Base-by-base conservation (phyloP, 2,329 filamentous ascomycete genomes). In the Claviceps sp. region DNA sequence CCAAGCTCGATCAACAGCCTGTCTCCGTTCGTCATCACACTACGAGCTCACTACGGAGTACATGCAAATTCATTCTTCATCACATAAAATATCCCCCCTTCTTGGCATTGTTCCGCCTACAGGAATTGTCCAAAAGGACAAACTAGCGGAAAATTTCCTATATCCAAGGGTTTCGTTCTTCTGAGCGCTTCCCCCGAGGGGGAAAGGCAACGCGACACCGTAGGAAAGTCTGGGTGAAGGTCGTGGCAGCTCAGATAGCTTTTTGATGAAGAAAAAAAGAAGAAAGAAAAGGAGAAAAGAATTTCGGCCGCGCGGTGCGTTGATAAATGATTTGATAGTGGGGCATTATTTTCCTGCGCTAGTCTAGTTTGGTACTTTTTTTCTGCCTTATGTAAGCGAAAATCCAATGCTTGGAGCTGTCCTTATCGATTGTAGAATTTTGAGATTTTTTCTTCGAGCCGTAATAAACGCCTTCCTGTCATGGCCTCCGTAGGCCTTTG, bases 191-290 rank as follows among this genome's bases (percentile, higher is more conserved):
- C 73, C 70, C 70, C 57, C 55, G 50, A 53, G 56, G 62, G 68
- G 68, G 70, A 73, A 75, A 75, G 77, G 77, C 77, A 81, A 81
- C 77, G 64, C 76, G 68, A 75, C 77, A 80, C 77, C 76, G 77
- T 81, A 64, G 70, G 62, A 62, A 59, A 65, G 42, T 52, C 73
- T 72, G 69, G 71, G 71, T 80, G 77, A 75, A 69, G 76, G 77
- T 81, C 77, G 77, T 81, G 77, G 77, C 78, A 70, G 70, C 75
- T 78, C 75, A 78, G 70, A 65, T 71, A 68, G 72, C 76, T 81
- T 80, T 80, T 81, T 81, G 77, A 80, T 80, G 73, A 70, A 69
- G 66, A 70, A 73, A 68, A 67, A 65, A 64, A 55, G 58, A 68
- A 67, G 64, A 65, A 64, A 67, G 67, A 67, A 64, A 56, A 56